Percentiles rank a stretch among this genome's conserved stretches.
Evolutionary conservation across 2,329 filamentous ascomycete genomes (phyloP).

Genomic region (Fusarium stilboides): DNA sequence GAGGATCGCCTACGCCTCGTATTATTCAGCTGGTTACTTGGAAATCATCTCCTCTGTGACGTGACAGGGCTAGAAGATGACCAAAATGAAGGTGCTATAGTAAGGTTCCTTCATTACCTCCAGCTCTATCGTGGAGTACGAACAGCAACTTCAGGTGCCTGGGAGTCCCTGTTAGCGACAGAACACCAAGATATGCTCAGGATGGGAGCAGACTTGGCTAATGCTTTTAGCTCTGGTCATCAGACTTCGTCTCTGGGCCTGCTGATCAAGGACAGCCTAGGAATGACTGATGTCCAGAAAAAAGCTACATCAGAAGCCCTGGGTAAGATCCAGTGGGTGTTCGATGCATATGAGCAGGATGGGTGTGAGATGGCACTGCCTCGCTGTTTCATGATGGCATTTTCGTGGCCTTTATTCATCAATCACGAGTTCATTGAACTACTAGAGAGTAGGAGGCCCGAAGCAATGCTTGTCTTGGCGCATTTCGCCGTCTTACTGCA

Average conservation of each 20-base stretch:
- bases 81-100: background rate
- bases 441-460: background rate
- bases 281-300: conserved; percentile 1
- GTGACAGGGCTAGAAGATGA: background rate
- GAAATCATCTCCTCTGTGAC: conserved; percentile 1
- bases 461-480: conserved; percentile 3
- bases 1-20: background rate
- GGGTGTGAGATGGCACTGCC: background rate
- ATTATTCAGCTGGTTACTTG: conserved; percentile 2
- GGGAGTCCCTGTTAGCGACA: background rate
- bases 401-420: background rate
- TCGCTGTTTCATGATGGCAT: conserved; percentile 1
- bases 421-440: background rate
- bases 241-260: conserved; percentile 1
- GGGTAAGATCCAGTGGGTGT: background rate
- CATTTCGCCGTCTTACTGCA: conserved; percentile 2
- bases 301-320: background rate
- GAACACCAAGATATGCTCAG: background rate
- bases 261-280: background rate
- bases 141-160: background rate
- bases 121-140: conserved; percentile 3
- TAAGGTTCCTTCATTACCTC: background rate
- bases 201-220: background rate
- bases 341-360: conserved; percentile 1
- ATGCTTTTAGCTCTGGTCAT: background rate